Evolutionary conservation across 2,329 filamentous ascomycete species (phyloP).

Genomic region (Aspergillus sp.): DNA sequence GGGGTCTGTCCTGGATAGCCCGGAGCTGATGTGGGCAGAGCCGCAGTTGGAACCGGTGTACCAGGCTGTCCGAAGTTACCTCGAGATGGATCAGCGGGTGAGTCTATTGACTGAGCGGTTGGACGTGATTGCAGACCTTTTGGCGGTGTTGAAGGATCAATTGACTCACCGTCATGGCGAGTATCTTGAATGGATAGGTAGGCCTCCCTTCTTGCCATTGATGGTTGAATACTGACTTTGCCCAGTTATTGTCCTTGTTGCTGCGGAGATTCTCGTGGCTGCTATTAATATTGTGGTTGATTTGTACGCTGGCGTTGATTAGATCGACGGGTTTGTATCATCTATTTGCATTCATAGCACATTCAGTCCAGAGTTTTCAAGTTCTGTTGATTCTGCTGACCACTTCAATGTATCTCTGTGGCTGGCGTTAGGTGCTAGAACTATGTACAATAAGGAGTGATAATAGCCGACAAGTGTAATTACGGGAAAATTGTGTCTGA

Average conservation of each 20-base stretch:
- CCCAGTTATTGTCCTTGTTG: constrained; percentile 85
- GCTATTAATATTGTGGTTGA: constrained; percentile 93
- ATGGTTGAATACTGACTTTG: background rate
- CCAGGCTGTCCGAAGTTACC: constrained; percentile 84
- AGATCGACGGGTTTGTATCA: constrained; percentile 5
- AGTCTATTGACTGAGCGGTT: constrained; percentile 79
- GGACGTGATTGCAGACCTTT: constrained; percentile 84
- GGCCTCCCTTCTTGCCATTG: constrained; percentile 24
- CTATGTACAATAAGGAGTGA: background rate
- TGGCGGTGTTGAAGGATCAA: constrained; percentile 92
- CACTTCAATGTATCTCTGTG: background rate
- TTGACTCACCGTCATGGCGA: constrained; percentile 87
- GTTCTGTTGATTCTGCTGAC: too few relatives aligned
- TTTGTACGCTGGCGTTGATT: constrained; percentile 64
- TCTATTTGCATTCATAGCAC: too few relatives aligned
- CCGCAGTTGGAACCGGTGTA: constrained; percentile 95
- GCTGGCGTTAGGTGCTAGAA: background rate
- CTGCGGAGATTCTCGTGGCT: constrained; percentile 87
- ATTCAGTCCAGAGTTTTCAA: too few relatives aligned
- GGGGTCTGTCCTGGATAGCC: constrained; percentile 90
- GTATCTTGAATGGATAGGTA: constrained; percentile 83
- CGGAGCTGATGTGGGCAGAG: constrained; percentile 97
- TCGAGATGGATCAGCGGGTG: constrained; percentile 97
- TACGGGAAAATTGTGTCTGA: too few relatives aligned
- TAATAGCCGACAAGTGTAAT: background rate